A percentile compares a stretch with the other conserved stretches of the same genome.
These are phyloP conservation scores for Pelargonium citronellum DNA, from an alignment of 441 rosid genomes.

Conservation along the genomic window DNA sequence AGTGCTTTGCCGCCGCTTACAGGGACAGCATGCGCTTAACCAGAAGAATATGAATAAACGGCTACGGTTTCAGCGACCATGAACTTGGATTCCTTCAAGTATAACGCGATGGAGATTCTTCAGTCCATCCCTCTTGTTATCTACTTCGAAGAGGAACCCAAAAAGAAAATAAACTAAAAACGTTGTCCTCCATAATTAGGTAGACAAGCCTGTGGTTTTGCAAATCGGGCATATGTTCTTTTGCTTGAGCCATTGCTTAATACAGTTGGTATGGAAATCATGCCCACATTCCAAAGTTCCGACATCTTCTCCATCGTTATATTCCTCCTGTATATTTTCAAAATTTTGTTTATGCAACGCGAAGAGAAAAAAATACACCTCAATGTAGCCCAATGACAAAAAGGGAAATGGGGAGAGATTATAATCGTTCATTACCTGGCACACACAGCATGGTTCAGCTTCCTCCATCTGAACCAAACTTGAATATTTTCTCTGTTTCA, in stretches of 20 bases:
- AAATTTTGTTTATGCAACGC: too few relatives aligned
- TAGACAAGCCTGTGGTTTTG: slow-evolving; percentile 43
- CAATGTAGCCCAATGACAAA: too few relatives aligned
- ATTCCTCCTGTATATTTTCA: slow-evolving; percentile 59
- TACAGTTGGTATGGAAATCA: slow-evolving; percentile 56
- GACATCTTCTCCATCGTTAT: slow-evolving; percentile 52
- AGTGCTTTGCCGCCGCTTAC: too few relatives aligned
- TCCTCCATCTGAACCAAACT: slow-evolving; percentile 32
- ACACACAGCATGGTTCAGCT: slow-evolving; percentile 75
- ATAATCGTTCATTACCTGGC: slow-evolving; percentile 47
- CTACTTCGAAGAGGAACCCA: too few relatives aligned
- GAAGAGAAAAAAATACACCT: neutral
- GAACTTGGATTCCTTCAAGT: too few relatives aligned
- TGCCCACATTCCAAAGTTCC: slow-evolving; percentile 79
- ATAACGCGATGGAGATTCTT: too few relatives aligned
- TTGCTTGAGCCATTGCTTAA: slow-evolving; percentile 62
- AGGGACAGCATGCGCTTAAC: too few relatives aligned
- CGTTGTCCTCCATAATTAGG: slow-evolving; percentile 15
- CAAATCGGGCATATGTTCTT: slow-evolving; percentile 72
- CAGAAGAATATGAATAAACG: too few relatives aligned
- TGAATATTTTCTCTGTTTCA: slow-evolving; percentile 43
- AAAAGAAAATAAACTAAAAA: too few relatives aligned
- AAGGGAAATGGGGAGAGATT: neutral
- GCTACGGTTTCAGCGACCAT: too few relatives aligned
- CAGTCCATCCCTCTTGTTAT: too few relatives aligned